phyloP scores from a whole-genome alignment of 768 basidiomycete species.

The Tephrocybe sp. region DNA sequence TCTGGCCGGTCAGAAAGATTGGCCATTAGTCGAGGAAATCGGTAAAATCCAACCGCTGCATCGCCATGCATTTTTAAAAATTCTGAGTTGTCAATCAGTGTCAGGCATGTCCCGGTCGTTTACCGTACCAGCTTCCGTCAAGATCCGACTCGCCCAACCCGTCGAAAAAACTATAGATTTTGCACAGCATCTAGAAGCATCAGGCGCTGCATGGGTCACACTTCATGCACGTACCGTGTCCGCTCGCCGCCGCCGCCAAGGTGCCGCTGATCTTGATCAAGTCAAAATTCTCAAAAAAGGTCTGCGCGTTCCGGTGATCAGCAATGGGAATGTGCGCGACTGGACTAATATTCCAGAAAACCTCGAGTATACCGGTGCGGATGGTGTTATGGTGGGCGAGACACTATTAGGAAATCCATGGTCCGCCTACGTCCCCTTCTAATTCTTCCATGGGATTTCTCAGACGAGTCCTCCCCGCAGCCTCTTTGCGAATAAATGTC shows the following conservation, averaged over 20 bases:
- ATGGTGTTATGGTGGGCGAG: conserved; percentile 82
- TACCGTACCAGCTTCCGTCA: conserved; percentile 61
- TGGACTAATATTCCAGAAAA: conserved; percentile 58
- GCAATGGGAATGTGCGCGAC: conserved; percentile 74
- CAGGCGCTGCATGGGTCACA: conserved; percentile 68
- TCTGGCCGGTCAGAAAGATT: conserved; percentile 68
- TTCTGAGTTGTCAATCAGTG: conserved; percentile 36
- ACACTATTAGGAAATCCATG: conserved; percentile 72
- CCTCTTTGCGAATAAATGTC: conserved; percentile 51
- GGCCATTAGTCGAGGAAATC: conserved; percentile 64
- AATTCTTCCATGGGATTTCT: conserved; percentile 2
- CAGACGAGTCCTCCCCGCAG: conserved; percentile 28
- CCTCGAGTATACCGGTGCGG: conserved; percentile 52
- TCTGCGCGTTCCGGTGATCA: conserved; percentile 58
- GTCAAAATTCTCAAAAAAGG: conserved; percentile 53
- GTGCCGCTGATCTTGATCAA: conserved; percentile 63
- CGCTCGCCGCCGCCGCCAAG: conserved; percentile 64
- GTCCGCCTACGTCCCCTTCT: conserved; percentile 29
- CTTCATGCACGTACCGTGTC: conserved; percentile 76
- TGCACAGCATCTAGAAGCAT: conserved; percentile 54
- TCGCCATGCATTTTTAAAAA: neutral
- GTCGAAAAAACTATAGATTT: conserved; percentile 51
- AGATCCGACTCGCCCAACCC: conserved; percentile 60
- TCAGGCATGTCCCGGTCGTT: conserved; percentile 62
- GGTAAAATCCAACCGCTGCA: conserved; percentile 35